Conservation (phyloP, 1,284 basidiomycete species). For the Cutaneotrichosporon sp. region DNA sequence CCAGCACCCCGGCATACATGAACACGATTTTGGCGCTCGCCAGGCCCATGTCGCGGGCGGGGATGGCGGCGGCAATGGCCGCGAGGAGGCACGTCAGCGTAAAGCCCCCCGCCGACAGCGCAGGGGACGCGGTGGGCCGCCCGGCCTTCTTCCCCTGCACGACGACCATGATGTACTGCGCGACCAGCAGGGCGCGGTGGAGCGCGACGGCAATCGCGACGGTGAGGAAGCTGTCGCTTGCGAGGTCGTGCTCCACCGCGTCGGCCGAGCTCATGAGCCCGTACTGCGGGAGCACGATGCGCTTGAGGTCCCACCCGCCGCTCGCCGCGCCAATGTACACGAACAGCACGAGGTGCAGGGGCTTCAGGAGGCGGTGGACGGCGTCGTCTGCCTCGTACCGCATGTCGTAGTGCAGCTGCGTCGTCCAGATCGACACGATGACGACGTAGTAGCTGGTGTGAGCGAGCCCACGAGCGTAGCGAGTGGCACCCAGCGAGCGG, state of each 20-base stretch:
- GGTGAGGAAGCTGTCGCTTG: slow-evolving; percentile 22
- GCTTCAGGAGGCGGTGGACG: slow-evolving; percentile 35
- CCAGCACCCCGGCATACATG: slow-evolving; percentile 31
- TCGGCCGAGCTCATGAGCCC: not conserved
- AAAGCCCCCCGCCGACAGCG: not conserved
- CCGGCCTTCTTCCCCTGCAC: not conserved
- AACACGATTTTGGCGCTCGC: slow-evolving; percentile 31
- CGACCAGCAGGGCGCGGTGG: slow-evolving; percentile 23
- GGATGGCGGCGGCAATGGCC: slow-evolving; percentile 24
- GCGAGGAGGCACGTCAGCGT: slow-evolving; percentile 22
- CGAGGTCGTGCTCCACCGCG: not conserved
- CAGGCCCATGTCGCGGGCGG: slow-evolving; percentile 12
- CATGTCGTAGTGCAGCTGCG: slow-evolving; percentile 39
- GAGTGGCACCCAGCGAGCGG: too few relatives aligned
- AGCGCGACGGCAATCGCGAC: slow-evolving; percentile 27
- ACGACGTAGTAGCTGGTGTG: not conserved
- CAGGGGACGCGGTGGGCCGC: not conserved
- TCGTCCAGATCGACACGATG: slow-evolving; percentile 28
- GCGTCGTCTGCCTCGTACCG: slow-evolving; percentile 36
- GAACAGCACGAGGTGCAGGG: slow-evolving; percentile 34
- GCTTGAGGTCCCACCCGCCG: slow-evolving; percentile 30
- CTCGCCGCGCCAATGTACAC: slow-evolving; percentile 39
- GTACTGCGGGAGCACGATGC: not conserved
- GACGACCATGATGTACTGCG: slow-evolving; percentile 30
- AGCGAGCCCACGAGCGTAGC: too few relatives aligned